These are phyloP conservation scores for Microcos paniculata DNA, from an alignment of 345 rosid species.

Conservation along the genomic window DNA sequence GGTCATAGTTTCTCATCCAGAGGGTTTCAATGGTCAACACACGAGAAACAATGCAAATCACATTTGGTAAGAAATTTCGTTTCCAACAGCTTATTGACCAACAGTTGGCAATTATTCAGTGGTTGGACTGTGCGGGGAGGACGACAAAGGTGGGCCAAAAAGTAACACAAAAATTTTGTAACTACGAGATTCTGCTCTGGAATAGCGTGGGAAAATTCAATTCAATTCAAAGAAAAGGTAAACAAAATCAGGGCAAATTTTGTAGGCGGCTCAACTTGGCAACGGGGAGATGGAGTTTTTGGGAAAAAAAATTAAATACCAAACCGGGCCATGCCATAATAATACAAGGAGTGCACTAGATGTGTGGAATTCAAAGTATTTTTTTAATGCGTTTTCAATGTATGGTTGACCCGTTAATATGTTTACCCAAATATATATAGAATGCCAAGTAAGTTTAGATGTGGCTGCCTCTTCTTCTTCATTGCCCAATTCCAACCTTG, in stretches of 20 bases:
- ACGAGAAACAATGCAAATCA: conserved; percentile 13
- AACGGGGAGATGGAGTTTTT: not conserved
- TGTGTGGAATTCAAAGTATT: not conserved
- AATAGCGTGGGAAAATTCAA: not conserved
- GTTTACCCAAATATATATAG: not conserved
- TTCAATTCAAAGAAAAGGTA: not conserved
- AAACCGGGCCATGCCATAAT: not conserved
- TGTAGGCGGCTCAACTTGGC: not conserved
- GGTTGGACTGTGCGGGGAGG: not conserved
- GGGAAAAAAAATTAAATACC: not conserved
- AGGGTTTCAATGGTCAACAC: conserved; percentile 14
- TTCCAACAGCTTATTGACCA: not conserved
- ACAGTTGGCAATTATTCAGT: not conserved
- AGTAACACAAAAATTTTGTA: not conserved
- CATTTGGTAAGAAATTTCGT: not conserved
- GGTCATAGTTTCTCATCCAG: not conserved
- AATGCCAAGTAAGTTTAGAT: not conserved
- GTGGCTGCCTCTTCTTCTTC: not conserved
- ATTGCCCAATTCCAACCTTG: no score
- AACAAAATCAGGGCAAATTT: not conserved
- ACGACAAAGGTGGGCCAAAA: conserved; percentile 5
- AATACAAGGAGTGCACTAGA: not conserved
- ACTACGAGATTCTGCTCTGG: not conserved
- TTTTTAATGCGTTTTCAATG: not conserved
- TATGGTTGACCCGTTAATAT: not conserved